Percentiles rank a stretch among this genome's conserved stretches.
Evolutionary conservation across 2,329 filamentous ascomycete genomes (phyloP).

Genomic region (Talaromyces sp.): DNA sequence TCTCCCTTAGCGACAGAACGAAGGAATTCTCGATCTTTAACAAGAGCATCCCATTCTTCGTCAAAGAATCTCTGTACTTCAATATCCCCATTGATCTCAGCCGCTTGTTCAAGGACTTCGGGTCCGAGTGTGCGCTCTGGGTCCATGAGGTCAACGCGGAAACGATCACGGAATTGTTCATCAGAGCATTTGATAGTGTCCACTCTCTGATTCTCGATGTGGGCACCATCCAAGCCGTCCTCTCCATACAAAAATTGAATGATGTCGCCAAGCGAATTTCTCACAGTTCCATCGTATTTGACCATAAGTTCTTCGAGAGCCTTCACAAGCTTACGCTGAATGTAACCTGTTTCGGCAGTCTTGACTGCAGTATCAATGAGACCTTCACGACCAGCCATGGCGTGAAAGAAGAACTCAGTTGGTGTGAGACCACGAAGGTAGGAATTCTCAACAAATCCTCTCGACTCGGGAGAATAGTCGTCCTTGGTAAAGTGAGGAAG

Average conservation of each 20-base stretch:
- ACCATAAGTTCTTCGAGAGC: slow-evolving; percentile 96
- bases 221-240: slow-evolving; percentile 88
- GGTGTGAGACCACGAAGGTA: slow-evolving; percentile 94
- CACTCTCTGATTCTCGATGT: slow-evolving; percentile 89
- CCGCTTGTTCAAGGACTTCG: slow-evolving; percentile 79
- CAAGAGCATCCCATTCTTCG: slow-evolving; percentile 77
- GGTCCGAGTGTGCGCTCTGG: slow-evolving; percentile 60
- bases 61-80: slow-evolving; percentile 84
- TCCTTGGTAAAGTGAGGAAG: slow-evolving; percentile 98
- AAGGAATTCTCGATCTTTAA: slow-evolving; percentile 71
- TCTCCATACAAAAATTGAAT: slow-evolving; percentile 98
- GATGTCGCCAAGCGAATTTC: slow-evolving; percentile 94
- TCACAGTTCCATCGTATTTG: slow-evolving; percentile 94
- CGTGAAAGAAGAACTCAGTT: slow-evolving; percentile 98
- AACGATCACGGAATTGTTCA: slow-evolving; percentile 74
- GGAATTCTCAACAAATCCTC: slow-evolving; percentile 98
- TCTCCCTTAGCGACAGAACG: slow-evolving; percentile 72
- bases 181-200: slow-evolving; percentile 81
- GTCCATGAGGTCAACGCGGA: slow-evolving; percentile 83
- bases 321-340: slow-evolving; percentile 96
- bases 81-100: slow-evolving; percentile 83
- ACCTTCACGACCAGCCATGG: slow-evolving; percentile 99
- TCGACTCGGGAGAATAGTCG: slow-evolving; percentile 94
- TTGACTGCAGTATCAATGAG: slow-evolving; percentile 99
- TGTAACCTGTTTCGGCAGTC: slow-evolving; percentile 98